Evolutionary conservation across 2,329 filamentous ascomycete species (phyloP).

Genomic region (Epicoccum nigrum): DNA sequence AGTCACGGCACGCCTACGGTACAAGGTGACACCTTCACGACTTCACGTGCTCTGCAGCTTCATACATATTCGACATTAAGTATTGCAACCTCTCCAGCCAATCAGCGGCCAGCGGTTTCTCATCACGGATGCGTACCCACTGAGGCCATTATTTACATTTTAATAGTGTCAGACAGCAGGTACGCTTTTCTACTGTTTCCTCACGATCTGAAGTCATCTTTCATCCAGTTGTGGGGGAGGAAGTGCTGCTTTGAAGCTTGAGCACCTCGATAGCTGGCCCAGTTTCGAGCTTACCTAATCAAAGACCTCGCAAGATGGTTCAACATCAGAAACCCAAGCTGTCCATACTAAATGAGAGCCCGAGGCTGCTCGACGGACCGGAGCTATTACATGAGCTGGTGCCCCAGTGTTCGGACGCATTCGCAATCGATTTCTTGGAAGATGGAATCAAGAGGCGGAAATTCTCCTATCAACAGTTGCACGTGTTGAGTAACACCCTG

Average conservation of each 20-base stretch:
- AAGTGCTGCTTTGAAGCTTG: neutral
- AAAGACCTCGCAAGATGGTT: slow-evolving; percentile 35
- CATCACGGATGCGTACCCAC: slow-evolving; percentile 31
- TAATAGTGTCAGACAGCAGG: neutral
- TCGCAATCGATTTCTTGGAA: slow-evolving; percentile 69
- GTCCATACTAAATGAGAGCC: slow-evolving; percentile 62
- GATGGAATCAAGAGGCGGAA: slow-evolving; percentile 53
- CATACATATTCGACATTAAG: slow-evolving; percentile 25
- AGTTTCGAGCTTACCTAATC: slow-evolving; percentile 15
- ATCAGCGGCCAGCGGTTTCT: slow-evolving; percentile 44
- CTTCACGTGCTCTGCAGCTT: slow-evolving; percentile 33
- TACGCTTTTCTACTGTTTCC: neutral
- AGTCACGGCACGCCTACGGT: slow-evolving; percentile 13
- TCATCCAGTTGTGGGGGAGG: slow-evolving; percentile 1
- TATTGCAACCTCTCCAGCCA: slow-evolving; percentile 26
- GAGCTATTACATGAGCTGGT: slow-evolving; percentile 69
- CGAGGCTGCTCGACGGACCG: slow-evolving; percentile 60
- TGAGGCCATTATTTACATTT: slow-evolving; percentile 12
- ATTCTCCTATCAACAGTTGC: slow-evolving; percentile 68
- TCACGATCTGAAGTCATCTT: neutral
- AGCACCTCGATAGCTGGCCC: slow-evolving; percentile 4
- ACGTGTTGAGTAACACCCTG: slow-evolving; percentile 62
- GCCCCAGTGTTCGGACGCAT: slow-evolving; percentile 41
- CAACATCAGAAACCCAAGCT: slow-evolving; percentile 22
- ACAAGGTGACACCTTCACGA: slow-evolving; percentile 17